Evolutionary conservation across 2,329 filamentous ascomycete species (phyloP).

Genomic region (Cytospora mali): DNA sequence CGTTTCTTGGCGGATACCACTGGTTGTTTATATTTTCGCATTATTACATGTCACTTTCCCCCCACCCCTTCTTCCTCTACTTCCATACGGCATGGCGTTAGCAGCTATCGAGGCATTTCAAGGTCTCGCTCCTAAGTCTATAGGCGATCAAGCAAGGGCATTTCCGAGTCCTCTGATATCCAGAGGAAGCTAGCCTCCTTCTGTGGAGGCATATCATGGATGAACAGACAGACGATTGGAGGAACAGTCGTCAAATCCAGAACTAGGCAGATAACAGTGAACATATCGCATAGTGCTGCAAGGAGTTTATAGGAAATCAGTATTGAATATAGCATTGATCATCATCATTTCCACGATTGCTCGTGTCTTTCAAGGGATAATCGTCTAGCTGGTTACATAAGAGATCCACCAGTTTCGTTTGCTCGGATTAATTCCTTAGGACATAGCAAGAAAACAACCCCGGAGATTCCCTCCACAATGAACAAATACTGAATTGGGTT

Average conservation of each 20-base stretch:
- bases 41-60: background rate
- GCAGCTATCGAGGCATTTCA: background rate
- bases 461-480: background rate
- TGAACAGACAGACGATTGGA: background rate
- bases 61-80: background rate
- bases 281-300: constrained; percentile 7
- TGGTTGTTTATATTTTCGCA: background rate
- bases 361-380: background rate
- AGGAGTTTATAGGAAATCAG: constrained; percentile 3
- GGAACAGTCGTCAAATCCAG: constrained; percentile 2
- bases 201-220: background rate
- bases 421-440: too few relatives aligned
- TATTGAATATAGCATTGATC: background rate
- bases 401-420: background rate
- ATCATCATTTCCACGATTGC: background rate
- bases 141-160: background rate
- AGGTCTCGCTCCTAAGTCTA: background rate
- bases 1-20: constrained; percentile 9
- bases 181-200: constrained; percentile 1
- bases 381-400: constrained; percentile 1
- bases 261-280: background rate
- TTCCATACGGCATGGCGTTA: constrained; percentile 10
- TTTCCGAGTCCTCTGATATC: background rate
- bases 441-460: background rate
- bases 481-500: background rate